Evolutionary conservation across 2,329 filamentous ascomycete species (phyloP).

Genomic region (Aspergillus sp.): DNA sequence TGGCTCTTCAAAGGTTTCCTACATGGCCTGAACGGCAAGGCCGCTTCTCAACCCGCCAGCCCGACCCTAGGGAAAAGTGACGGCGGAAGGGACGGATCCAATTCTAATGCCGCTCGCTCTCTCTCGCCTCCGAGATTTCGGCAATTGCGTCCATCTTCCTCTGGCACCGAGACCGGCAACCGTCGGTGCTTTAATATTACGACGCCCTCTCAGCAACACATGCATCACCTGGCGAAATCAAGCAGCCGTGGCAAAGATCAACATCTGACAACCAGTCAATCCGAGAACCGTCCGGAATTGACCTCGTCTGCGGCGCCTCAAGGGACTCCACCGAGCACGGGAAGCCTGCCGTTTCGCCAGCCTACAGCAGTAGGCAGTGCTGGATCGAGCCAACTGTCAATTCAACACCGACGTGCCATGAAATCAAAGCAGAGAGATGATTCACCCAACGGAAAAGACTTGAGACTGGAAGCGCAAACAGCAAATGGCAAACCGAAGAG

Average conservation of each 20-base stretch:
- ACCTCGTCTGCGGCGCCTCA: background rate
- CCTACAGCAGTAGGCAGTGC: conserved; percentile 7
- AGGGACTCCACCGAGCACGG: conserved; percentile 1
- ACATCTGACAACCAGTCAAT: background rate
- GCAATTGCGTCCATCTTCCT: conserved; percentile 22
- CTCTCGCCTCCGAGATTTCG: conserved; percentile 29
- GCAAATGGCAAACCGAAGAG: conserved; percentile 2
- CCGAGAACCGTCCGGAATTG: background rate
- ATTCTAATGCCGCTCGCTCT: conserved; percentile 24
- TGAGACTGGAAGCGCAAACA: conserved; percentile 19
- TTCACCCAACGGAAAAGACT: conserved; percentile 16
- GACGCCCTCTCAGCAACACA: no score
- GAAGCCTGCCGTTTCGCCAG: conserved; percentile 11
- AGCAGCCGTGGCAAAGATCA: background rate
- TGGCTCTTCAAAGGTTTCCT: conserved; percentile 21
- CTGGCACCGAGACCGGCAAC: conserved; percentile 9
- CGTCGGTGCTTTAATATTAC: no score
- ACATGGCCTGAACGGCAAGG: conserved; percentile 16
- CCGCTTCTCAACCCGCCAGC: conserved; percentile 28
- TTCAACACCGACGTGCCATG: conserved; percentile 30
- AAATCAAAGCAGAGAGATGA: conserved; percentile 19
- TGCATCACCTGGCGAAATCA: no score
- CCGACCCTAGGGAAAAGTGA: conserved; percentile 10
- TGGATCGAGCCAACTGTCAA: conserved; percentile 15
- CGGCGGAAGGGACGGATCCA: conserved; percentile 9